Evolutionary conservation across 306 rosid genomes (phyloP).

Genomic region (Cicer judaicum): DNA sequence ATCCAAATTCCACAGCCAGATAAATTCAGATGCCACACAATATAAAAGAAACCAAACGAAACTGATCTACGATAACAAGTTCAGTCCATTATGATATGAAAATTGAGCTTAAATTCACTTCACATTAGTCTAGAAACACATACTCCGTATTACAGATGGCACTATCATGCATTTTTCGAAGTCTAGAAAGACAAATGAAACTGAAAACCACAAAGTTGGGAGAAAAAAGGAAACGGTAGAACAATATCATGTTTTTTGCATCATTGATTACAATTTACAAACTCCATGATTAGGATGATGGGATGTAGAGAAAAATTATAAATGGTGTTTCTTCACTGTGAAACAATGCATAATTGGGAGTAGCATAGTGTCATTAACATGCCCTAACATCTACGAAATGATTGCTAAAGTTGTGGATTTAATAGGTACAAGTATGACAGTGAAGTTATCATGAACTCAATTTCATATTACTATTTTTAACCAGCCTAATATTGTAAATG

Average conservation of each 20-base stretch:
- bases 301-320: not conserved
- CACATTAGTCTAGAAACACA: conserved; percentile 27
- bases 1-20: conserved; percentile 39
- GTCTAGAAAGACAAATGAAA: not conserved
- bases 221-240: not conserved
- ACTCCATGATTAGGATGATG: not conserved
- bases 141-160: too few species aligned
- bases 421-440: not conserved
- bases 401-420: not conserved
- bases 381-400: conserved; percentile 14
- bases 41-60: not conserved
- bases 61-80: not conserved
- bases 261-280: conserved; percentile 9
- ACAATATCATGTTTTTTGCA: not conserved
- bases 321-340: conserved; percentile 25
- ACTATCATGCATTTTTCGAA: too few species aligned
- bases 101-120: conserved; percentile 8
- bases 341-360: conserved; percentile 2
- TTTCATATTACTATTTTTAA: conserved; percentile 14
- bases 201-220: not conserved
- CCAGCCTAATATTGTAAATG: not conserved
- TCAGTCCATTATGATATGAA: not conserved
- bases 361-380: not conserved
- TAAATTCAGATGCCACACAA: conserved; percentile 40
- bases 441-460: conserved; percentile 1